These are phyloP conservation scores for Paspalum notatum DNA, from an alignment of 176 grass and related monocot genomes.

Conservation along the genomic window DNA sequence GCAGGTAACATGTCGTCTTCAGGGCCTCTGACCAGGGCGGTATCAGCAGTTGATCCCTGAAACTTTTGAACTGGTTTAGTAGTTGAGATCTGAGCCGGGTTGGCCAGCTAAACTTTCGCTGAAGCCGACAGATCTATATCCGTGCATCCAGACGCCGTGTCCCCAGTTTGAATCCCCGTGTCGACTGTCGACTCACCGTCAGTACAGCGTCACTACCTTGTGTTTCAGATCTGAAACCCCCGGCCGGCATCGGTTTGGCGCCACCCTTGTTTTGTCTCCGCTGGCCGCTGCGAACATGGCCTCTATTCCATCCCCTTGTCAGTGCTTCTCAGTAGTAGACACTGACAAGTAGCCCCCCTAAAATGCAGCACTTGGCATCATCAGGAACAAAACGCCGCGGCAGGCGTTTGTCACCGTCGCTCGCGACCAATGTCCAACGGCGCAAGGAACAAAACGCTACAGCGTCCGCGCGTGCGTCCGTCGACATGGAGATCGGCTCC, in stretches of 20 bases:
- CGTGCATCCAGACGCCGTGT: neutral
- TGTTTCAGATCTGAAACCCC: constrained; percentile 34
- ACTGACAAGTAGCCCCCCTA: no score
- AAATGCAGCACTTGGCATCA: neutral
- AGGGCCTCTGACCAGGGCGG: neutral
- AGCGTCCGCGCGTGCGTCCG: neutral
- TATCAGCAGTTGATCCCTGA: neutral
- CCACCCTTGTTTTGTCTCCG: constrained; percentile 1
- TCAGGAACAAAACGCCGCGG: neutral
- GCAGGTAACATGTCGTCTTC: neutral
- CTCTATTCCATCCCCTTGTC: neutral
- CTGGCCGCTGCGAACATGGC: neutral
- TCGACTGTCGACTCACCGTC: neutral
- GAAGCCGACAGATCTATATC: constrained; percentile 31
- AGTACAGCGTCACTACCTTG: neutral
- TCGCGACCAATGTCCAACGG: neutral
- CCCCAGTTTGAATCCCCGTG: neutral
- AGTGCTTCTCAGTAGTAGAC: neutral
- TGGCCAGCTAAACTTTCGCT: constrained; percentile 39
- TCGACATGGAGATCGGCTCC: neutral
- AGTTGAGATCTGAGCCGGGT: constrained; percentile 22
- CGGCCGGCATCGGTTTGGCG: constrained; percentile 7
- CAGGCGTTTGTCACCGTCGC: neutral
- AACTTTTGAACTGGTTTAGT: neutral
- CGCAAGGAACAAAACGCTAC: neutral